Evolutionary conservation across 768 basidiomycete genomes (phyloP).

Genomic region (Mycena chlorophos): DNA sequence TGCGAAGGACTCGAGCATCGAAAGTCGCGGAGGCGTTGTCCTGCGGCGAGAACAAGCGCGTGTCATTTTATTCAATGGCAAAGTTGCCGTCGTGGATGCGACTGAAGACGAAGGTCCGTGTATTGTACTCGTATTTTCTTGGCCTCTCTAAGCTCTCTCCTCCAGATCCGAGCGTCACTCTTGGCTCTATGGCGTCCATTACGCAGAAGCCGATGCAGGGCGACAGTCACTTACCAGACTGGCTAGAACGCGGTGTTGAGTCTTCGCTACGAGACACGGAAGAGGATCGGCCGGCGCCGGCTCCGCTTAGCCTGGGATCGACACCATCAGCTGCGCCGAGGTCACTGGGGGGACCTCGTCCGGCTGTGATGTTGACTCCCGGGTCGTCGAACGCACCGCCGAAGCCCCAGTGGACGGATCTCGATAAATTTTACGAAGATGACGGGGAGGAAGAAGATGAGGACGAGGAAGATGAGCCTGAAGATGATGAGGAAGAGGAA

Average conservation of each 20-base stretch:
- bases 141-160: conserved; percentile 31
- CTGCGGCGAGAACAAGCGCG: conserved; percentile 80
- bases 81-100: conserved; percentile 48
- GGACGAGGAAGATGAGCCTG: conserved; percentile 28
- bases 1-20: conserved; percentile 38
- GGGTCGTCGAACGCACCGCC: conserved; percentile 39
- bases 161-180: conserved; percentile 32
- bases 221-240: conserved; percentile 69
- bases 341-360: conserved; percentile 37
- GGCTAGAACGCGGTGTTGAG: conserved; percentile 87
- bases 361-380: conserved; percentile 60
- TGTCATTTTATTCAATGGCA: conserved; percentile 78
- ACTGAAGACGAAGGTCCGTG: conserved; percentile 36
- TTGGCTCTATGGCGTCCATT: conserved; percentile 71
- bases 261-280: conserved; percentile 68
- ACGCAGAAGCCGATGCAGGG: conserved; percentile 54
- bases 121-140: conserved; percentile 2
- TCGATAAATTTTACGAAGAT: conserved; percentile 78
- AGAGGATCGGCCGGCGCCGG: conserved; percentile 45
- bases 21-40: conserved; percentile 68
- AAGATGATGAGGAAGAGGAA: conserved; percentile 32
- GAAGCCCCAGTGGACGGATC: conserved; percentile 54
- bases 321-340: conserved; percentile 33
- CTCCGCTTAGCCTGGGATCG: conserved; percentile 34
- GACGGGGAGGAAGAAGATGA: conserved; percentile 32